Evolutionary conservation across 371 early-diverging fungal genomes (phyloP).

Genomic region (Basidiobolus meristosporus): DNA sequence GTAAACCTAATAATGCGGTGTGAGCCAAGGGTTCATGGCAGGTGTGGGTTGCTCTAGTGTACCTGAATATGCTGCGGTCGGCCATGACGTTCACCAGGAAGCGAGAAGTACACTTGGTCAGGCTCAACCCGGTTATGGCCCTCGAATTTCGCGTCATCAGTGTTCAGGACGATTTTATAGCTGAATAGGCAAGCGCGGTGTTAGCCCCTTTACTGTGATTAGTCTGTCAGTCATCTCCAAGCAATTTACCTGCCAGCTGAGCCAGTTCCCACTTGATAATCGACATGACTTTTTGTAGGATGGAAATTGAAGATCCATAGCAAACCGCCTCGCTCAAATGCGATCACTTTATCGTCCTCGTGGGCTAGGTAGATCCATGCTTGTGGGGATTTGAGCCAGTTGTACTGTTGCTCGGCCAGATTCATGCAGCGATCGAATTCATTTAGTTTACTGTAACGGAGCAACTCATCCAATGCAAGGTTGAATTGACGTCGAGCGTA

Average conservation of each 20-base stretch:
- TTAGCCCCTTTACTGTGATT: too few species aligned
- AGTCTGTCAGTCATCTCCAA: too few species aligned
- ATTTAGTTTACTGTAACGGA: slow-evolving; percentile 83
- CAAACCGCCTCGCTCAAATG: slow-evolving; percentile 74
- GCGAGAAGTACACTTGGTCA: slow-evolving; percentile 32
- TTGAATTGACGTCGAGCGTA: slow-evolving; percentile 93
- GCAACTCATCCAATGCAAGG: slow-evolving; percentile 58
- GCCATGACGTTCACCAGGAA: slow-evolving; percentile 39
- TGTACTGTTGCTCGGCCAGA: slow-evolving; percentile 35
- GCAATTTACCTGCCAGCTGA: slow-evolving; percentile 34
- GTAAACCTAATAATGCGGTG: slow-evolving; percentile 14
- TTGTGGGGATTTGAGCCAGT: slow-evolving; percentile 50
- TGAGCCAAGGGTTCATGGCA: too few species aligned
- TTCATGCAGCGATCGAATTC: slow-evolving; percentile 82
- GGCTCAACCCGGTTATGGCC: slow-evolving; percentile 64
- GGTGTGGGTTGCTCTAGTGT: too few species aligned
- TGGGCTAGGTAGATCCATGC: slow-evolving; percentile 75
- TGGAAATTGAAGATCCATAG: slow-evolving; percentile 91
- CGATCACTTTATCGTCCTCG: slow-evolving; percentile 82
- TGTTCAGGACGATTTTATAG: slow-evolving; percentile 37
- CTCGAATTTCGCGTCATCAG: slow-evolving; percentile 53
- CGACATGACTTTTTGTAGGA: slow-evolving; percentile 59
- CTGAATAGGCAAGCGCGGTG: too few species aligned
- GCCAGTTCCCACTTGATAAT: slow-evolving; percentile 67
- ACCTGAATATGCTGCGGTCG: slow-evolving; percentile 58